A percentile compares a stretch with the other conserved stretches of the same genome.
phyloP scores from a whole-genome alignment of 345 rosid genomes.

The Sonneratia caseolaris region DNA sequence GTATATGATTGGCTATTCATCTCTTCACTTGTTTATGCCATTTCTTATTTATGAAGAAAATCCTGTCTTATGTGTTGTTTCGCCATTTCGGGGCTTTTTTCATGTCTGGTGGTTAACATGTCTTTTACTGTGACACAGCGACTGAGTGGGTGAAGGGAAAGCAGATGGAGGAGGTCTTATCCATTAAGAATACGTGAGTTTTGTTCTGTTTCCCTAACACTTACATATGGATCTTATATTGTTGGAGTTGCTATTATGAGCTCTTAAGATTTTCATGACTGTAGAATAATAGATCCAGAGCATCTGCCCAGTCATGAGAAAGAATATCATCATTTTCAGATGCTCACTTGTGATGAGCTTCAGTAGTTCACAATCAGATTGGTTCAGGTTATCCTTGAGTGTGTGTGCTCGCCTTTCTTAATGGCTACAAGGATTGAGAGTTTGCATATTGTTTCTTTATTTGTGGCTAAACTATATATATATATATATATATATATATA shows the following conservation, averaged over 20 bases:
- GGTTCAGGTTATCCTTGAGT: background rate
- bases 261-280: background rate
- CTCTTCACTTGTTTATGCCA: slow-evolving; percentile 2
- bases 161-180: slow-evolving; percentile 74
- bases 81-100: background rate
- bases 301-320: background rate
- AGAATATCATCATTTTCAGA: too few relatives aligned
- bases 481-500: too few relatives aligned
- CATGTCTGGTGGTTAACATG: background rate
- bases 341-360: background rate
- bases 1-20: background rate
- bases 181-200: slow-evolving; percentile 92
- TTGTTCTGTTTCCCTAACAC: background rate
- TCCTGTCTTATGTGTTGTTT: background rate
- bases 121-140: slow-evolving; percentile 29
- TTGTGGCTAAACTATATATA: too few relatives aligned
- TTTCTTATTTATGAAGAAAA: background rate
- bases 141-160: slow-evolving; percentile 99
- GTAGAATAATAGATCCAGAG: background rate
- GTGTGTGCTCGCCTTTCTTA: too few relatives aligned
- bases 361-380: background rate
- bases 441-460: too few relatives aligned
- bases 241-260: background rate
- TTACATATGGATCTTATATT: background rate
- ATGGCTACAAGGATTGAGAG: too few relatives aligned